These are phyloP conservation scores for Pythium pyrilobum DNA, from an alignment of 352 stramenopile genomes.

Conservation along the genomic window DNA sequence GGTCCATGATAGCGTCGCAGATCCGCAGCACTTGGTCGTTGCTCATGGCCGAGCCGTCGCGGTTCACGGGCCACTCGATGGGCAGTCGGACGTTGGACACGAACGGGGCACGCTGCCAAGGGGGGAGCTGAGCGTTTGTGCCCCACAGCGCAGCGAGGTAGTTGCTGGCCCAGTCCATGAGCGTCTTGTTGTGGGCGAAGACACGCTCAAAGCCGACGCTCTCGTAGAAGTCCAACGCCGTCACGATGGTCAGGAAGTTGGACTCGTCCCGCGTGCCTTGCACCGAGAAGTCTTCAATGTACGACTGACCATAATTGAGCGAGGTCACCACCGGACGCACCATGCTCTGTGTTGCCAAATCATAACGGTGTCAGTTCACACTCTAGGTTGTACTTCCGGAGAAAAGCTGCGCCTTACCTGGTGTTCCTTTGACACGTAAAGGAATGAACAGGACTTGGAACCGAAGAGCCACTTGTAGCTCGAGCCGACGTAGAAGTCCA, in stretches of 20 bases:
- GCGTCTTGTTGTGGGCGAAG: slow-evolving; percentile 74
- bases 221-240: slow-evolving; percentile 80
- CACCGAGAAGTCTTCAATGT: slow-evolving; percentile 80
- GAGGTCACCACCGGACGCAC: slow-evolving; percentile 79
- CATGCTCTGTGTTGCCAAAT: slow-evolving; percentile 31
- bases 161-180: slow-evolving; percentile 79
- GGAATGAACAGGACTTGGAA: slow-evolving; percentile 81
- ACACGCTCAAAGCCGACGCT: slow-evolving; percentile 70
- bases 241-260: slow-evolving; percentile 80
- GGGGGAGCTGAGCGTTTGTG: slow-evolving; percentile 61
- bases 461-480: slow-evolving; percentile 85
- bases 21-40: slow-evolving; percentile 55
- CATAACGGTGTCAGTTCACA: not conserved
- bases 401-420: slow-evolving; percentile 3
- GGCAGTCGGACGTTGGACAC: slow-evolving; percentile 77
- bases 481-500: slow-evolving; percentile 83
- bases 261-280: slow-evolving; percentile 80
- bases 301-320: slow-evolving; percentile 72
- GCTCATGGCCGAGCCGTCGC: slow-evolving; percentile 39
- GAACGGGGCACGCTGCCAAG: slow-evolving; percentile 79
- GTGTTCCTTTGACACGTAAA: slow-evolving; percentile 80
- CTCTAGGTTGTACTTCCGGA: not conserved
- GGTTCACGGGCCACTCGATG: slow-evolving; percentile 49
- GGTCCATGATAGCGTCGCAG: slow-evolving; percentile 78
- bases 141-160: slow-evolving; percentile 71